Base-by-base conservation (phyloP, 2,329 filamentous ascomycete genomes). In the Ophiostoma novo-ulmi region DNA sequence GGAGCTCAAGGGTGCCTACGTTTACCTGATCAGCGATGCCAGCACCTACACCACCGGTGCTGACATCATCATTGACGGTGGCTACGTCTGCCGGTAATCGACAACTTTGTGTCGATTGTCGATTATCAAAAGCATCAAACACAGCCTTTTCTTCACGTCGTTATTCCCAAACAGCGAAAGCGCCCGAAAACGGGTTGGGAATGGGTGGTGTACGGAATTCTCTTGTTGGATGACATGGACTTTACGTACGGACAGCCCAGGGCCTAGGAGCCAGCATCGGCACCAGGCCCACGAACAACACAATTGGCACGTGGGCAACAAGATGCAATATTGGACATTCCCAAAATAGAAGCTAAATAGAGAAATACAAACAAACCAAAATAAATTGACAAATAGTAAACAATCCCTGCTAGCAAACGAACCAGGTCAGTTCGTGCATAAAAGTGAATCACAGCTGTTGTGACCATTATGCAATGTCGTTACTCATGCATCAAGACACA, bases 1-100 rank as follows among this genome's bases (percentile, higher is more conserved):
- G 72, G 92, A 97, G 82, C 83, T 96, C 75, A 94, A 94, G 82
- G 93, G 91, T 26, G 90, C 90, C 22, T 97, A 91, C 78, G 80
- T 96, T 67, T 95, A 93, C 80, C 83, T 96, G 71, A 90, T 91
- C 22, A 92, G 89, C 17, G 92, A 96, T 79, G 92, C 92, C 4
- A 87, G 89, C n/a, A 91, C 88, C 70, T 96, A 93, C 80, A 93
- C 90, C 22, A 96, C 92, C 10, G 92, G 88, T 0, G 83, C 86
- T 11, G 89, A 93, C 78, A 83, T 95, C 72, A 81, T 91, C 73
- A 86, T 94, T 67, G 92, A 95, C 78, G 91, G 91, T 72, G 91
- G 91, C 70, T 93, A 93, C 80, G 82, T 81, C 70, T 90, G 89
- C 71, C 73, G 74, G 65, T 75, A 73, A 70, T 39, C 61, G 35